Evolutionary conservation across 306 rosid species (phyloP).

Genomic region (Herpetospermum pedunculosum): DNA sequence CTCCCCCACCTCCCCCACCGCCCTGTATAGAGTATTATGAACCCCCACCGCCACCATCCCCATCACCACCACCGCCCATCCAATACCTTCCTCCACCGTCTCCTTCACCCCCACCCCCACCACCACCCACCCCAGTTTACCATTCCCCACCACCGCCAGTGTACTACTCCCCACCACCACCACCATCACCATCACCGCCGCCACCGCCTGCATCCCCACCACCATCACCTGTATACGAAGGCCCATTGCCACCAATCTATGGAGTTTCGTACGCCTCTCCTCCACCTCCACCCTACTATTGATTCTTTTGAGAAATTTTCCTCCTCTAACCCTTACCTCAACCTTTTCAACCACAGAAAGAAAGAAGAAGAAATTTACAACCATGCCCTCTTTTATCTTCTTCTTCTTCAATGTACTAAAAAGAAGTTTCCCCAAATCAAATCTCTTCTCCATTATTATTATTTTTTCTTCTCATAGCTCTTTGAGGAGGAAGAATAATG

Average conservation of each 20-base stretch:
- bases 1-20: conserved; percentile 41
- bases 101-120: conserved; percentile 20
- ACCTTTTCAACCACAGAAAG: conserved; percentile 3
- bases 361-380: conserved; percentile 20
- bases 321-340: conserved; percentile 53
- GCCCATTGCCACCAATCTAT: conserved; percentile 76
- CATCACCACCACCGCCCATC: conserved; percentile 35
- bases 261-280: conserved; percentile 87
- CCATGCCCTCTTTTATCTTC: conserved; percentile 27
- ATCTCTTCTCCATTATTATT: conserved; percentile 11
- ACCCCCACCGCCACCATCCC: conserved; percentile 33
- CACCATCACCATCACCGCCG: conserved; percentile 11
- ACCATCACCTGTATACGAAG: conserved; percentile 78
- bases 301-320: conserved; percentile 73
- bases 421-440: background rate
- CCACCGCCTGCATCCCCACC: conserved; percentile 25
- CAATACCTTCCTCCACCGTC: conserved; percentile 14
- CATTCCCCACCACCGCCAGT: conserved; percentile 27
- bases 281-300: conserved; percentile 95
- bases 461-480: conserved; percentile 54
- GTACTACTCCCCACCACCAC: conserved; percentile 25
- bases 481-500: conserved; percentile 17
- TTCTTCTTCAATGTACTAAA: conserved; percentile 18
- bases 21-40: conserved; percentile 19
- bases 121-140: conserved; percentile 9